Percentiles rank a stretch among this genome's conserved stretches.
Conservation (phyloP, 164 flowering plant genomes). For the Liquidambar formosana region DNA sequence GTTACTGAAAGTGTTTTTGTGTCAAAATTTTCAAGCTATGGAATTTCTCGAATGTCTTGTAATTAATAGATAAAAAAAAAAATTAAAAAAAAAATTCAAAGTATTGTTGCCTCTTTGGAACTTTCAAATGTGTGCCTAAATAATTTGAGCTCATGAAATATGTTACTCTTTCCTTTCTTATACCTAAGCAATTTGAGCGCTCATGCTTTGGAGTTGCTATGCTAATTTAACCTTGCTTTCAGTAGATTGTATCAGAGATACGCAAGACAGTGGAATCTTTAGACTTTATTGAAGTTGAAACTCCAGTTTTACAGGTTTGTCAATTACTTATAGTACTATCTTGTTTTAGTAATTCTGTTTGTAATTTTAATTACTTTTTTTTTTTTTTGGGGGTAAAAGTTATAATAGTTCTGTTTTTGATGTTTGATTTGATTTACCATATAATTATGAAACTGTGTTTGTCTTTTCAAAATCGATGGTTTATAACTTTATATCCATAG, state of each 20-base stretch:
- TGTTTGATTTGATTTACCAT: too few species aligned
- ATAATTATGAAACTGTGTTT: too few species aligned
- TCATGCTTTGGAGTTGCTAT: neutral
- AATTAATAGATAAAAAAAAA: too few species aligned
- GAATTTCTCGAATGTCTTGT: neutral
- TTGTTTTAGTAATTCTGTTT: neutral
- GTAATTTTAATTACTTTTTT: neutral
- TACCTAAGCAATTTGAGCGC: neutral
- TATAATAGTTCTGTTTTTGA: too few species aligned
- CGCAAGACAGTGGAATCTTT: conserved; percentile 84
- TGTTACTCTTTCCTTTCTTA: neutral
- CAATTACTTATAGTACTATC: neutral
- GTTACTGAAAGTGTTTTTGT: neutral
- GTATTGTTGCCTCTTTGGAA: too few species aligned
- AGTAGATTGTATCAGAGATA: conserved; percentile 85
- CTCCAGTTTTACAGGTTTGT: conserved; percentile 89
- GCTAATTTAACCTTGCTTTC: conserved; percentile 17
- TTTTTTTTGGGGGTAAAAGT: too few species aligned
- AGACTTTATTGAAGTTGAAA: conserved; percentile 88
- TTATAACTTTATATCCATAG: too few species aligned
- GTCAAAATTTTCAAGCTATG: neutral
- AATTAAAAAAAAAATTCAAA: too few species aligned
- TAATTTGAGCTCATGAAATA: too few species aligned
- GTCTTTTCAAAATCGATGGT: too few species aligned
- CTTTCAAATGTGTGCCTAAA: too few species aligned